Evolutionary conservation across 2,329 filamentous ascomycete species (phyloP), one percentile per base, ranked within the genome.

Genomic region (Trichophyton simii): DNA sequence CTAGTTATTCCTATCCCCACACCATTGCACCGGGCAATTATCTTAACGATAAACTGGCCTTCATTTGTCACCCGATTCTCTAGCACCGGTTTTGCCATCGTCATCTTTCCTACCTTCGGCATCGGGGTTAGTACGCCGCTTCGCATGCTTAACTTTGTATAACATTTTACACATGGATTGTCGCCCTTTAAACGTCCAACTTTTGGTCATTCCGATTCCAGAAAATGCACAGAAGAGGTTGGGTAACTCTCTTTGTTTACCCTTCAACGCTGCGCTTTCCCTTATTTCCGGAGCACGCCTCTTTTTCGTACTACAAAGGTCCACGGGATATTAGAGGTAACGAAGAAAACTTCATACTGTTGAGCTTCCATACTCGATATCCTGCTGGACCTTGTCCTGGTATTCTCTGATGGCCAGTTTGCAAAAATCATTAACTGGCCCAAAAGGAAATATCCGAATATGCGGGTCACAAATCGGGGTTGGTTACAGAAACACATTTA

Each of bases 141-240:
- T 11, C 28, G 13, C 31, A 55, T 28, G 28, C 11, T 36, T 55
- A 28, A 34, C 15, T n/a, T n/a, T 36, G 50, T 55, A 38, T 55
- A 18, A 55, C 50, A 15, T 28, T 36, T 28, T 28, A n/a, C 50
- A 28, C 50, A 34, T 38, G 6, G 50, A 11, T 9, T 55, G 13
- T 36, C 8, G 9, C 25, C 7, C 50, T n/a, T 8, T 34, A n/a
- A 9, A 18, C 36, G 15, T 55, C 31, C 15, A 36, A 11, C 18
- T 18, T n/a, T 55, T 28, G 50, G 50, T 36, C 28, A 55, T 55
- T 55, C 50, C 50, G 28, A 55, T 55, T 55, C 50, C 31, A 55
- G 50, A 36, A 55, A 34, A n/a, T 20, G 25, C 50, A 55, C 15
- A 36, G 50, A 55, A 55, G 34, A 15, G 31, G 15, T 36, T 55